These are phyloP conservation scores for Penicillium sp. DNA, from an alignment of 2,329 filamentous ascomycete species.

Conservation along the genomic window DNA sequence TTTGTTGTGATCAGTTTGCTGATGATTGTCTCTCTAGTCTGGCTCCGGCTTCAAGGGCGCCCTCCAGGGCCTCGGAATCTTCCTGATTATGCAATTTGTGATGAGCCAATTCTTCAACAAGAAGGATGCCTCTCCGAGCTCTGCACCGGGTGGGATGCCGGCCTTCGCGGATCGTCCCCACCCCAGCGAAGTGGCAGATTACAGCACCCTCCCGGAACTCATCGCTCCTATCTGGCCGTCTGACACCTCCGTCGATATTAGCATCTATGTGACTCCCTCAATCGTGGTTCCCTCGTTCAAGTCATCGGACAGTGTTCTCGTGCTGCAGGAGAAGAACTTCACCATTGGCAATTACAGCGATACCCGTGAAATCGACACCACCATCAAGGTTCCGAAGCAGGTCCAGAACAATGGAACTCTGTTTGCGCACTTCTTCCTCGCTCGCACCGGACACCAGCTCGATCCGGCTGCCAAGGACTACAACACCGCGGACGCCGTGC, in stretches of 20 bases:
- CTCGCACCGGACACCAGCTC: slow-evolving; percentile 68
- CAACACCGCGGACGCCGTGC: slow-evolving; percentile 72
- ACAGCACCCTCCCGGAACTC: slow-evolving; percentile 58
- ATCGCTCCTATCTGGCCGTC: slow-evolving; percentile 87
- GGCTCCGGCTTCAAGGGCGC: slow-evolving; percentile 43
- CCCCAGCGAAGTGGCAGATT: slow-evolving; percentile 35
- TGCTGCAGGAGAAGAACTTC: slow-evolving; percentile 79
- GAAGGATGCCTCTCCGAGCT: slow-evolving; percentile 25
- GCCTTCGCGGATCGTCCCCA: slow-evolving; percentile 65
- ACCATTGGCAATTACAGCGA: slow-evolving; percentile 76
- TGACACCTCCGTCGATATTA: slow-evolving; percentile 75
- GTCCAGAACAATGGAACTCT: slow-evolving; percentile 92
- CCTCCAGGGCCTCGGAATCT: slow-evolving; percentile 59
- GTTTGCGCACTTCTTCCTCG: slow-evolving; percentile 91
- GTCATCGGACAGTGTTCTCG: slow-evolving; percentile 64
- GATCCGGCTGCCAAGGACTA: slow-evolving; percentile 73
- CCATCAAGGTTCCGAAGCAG: slow-evolving; percentile 70
- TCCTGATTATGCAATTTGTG: slow-evolving; percentile 58
- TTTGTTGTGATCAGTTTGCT: slow-evolving; percentile 14
- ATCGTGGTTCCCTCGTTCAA: slow-evolving; percentile 64
- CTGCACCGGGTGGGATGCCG: slow-evolving; percentile 50
- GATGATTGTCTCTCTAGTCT: slow-evolving; percentile 33
- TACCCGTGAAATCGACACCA: slow-evolving; percentile 71
- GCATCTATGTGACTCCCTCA: slow-evolving; percentile 78
- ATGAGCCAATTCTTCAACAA: slow-evolving; percentile 56